phyloP scores from a whole-genome alignment of 371 early-diverging fungal genomes.

The Phascolomyces articulosus region DNA sequence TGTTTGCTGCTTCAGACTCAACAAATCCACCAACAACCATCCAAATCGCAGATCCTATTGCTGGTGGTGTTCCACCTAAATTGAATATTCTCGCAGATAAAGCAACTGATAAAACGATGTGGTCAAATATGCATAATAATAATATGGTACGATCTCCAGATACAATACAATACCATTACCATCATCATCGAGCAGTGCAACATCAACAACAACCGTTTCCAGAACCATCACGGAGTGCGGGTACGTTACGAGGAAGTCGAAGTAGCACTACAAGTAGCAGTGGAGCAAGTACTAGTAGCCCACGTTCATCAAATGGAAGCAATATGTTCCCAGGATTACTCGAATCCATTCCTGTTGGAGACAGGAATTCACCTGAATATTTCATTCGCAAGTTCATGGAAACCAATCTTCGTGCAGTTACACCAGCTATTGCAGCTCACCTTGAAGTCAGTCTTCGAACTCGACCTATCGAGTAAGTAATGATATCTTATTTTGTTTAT shows the following conservation, averaged over 20 bases:
- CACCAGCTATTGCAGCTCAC: constrained; percentile 35
- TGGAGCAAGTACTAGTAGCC: not conserved
- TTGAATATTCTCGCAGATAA: not conserved
- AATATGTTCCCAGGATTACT: not conserved
- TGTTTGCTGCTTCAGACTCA: constrained; percentile 15
- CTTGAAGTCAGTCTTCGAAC: constrained; percentile 52
- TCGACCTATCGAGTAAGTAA: constrained; percentile 43
- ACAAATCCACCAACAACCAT: not conserved
- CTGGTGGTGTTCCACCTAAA: not conserved
- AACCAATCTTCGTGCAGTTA: constrained; percentile 38
- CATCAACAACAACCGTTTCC: constrained; percentile 11
- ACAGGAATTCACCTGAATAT: constrained; percentile 45
- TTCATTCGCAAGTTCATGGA: constrained; percentile 48
- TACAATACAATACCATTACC: not conserved
- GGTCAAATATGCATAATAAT: constrained; percentile 38
- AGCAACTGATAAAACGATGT: constrained; percentile 37
- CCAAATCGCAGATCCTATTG: not conserved
- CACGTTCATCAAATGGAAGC: constrained; percentile 2
- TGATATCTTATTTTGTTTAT: not conserved
- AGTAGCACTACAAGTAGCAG: constrained; percentile 7
- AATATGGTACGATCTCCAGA: constrained; percentile 30
- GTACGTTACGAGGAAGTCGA: not conserved
- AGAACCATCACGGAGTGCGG: constrained; percentile 4
- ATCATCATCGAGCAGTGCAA: not conserved
- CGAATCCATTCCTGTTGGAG: constrained; percentile 12